Conservation (phyloP, 768 basidiomycete species). For the Serendipita indica region DNA sequence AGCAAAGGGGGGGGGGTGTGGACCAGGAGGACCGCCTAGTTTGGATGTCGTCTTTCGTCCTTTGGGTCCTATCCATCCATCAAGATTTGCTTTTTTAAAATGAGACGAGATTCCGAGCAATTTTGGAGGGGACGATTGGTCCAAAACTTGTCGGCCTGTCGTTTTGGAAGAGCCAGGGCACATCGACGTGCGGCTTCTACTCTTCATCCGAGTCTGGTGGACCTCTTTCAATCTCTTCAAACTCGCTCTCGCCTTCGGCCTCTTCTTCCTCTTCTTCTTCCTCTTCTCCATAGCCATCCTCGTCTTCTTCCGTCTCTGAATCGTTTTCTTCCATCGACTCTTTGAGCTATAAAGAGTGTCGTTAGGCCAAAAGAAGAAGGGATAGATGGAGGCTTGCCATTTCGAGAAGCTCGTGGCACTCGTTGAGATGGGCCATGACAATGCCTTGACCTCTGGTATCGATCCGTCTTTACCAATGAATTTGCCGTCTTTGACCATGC, state of each 20-base stretch:
- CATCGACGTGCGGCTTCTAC: too few species aligned
- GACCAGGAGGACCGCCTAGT: too few species aligned
- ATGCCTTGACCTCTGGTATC: constrained; percentile 95
- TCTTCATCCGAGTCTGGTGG: constrained; percentile 4
- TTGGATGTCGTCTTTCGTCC: too few species aligned
- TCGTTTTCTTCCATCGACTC: constrained; percentile 79
- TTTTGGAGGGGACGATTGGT: too few species aligned
- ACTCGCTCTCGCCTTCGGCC: constrained; percentile 6
- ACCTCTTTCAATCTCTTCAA: constrained; percentile 3
- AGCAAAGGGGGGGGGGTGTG: too few species aligned
- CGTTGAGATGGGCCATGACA: constrained; percentile 87
- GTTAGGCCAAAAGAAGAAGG: constrained; percentile 5
- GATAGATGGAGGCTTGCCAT: constrained; percentile 42
- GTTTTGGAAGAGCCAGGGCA: too few species aligned
- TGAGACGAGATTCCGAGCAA: too few species aligned
- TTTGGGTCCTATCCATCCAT: too few species aligned
- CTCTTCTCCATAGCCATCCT: constrained; percentile 28
- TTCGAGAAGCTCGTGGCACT: constrained; percentile 90
- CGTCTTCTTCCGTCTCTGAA: constrained; percentile 40
- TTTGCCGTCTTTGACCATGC: constrained; percentile 81
- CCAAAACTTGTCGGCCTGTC: too few species aligned
- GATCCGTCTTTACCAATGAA: constrained; percentile 78
- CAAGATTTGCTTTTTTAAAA: too few species aligned
- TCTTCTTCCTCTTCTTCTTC: constrained; percentile 15
- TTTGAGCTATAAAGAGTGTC: constrained; percentile 38